phyloP scores from a whole-genome alignment of 1,139 yeast genomes.

The Blastobotrys illinoisensis region DNA sequence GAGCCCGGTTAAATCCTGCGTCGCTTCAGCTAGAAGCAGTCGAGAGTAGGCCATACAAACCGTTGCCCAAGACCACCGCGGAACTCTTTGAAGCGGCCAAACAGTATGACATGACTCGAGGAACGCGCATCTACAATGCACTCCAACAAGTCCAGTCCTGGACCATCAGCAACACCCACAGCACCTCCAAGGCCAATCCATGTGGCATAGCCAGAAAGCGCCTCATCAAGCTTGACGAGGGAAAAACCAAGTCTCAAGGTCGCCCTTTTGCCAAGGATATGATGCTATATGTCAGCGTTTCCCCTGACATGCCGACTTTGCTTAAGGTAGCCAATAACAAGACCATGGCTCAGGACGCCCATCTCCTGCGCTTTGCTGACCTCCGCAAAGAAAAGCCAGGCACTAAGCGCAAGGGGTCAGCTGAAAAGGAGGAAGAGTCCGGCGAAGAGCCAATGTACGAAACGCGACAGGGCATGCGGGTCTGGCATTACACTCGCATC shows the following conservation, averaged over 20 bases:
- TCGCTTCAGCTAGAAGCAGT: not conserved
- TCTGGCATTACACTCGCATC: constrained; percentile 8
- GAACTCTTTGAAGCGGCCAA: not conserved
- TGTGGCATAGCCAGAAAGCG: not conserved
- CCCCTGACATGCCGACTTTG: not conserved
- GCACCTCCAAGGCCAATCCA: not conserved
- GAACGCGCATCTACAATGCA: not conserved
- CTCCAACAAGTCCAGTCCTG: not conserved
- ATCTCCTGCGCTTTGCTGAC: not conserved
- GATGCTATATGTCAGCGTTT: constrained; percentile 9
- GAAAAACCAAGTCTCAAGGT: constrained; percentile 14
- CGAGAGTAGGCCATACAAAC: not conserved
- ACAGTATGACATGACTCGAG: not conserved
- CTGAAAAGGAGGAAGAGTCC: not conserved
- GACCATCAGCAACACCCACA: not conserved
- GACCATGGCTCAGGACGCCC: not conserved
- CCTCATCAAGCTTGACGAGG: not conserved
- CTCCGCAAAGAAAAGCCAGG: not conserved
- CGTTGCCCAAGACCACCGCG: not conserved
- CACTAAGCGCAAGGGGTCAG: not conserved
- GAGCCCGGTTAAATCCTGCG: not conserved
- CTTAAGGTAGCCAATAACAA: not conserved
- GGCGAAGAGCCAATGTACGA: not conserved
- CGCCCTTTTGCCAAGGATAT: constrained; percentile 19
- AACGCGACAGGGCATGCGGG: not conserved